Evolutionary conservation across 352 stramenopile genomes (phyloP), one percentile per base, ranked within the genome.

Genomic region (Achlya hypogyna): DNA sequence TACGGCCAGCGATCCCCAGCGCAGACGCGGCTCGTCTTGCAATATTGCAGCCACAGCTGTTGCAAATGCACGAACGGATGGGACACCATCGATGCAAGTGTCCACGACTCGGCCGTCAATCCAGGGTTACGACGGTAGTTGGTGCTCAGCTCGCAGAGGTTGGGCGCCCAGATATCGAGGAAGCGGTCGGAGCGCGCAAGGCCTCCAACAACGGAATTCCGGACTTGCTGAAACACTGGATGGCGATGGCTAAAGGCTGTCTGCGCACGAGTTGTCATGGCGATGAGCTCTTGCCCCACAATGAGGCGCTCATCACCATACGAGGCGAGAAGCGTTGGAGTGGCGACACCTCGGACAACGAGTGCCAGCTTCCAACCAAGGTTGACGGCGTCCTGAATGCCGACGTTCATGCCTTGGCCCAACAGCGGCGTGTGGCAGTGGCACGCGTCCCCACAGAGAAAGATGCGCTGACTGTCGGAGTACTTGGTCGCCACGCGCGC

Each of bases 321-420:
- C 20, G 60, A 51, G 29, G 40, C 18, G 4, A 58, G 22, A 20
- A 67, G 51, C 1, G 10, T 23, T 8, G 18, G 5, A 4, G 4
- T 27, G n/a, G 42, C 28, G 5, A 9, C 5, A 18, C 42, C 60
- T 18, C 28, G 16, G 16, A 67, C 4, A 28, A 67, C 60, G 23
- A 58, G 58, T 25, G 4, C 42, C 10, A 64, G 29, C 29, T 64
- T 64, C 56, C 56, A 64, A 29, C 56, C 56, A 16, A 64, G 35
- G 42, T 64, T 64, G 38, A 66, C 59, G 8, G 59, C 59, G n/a
- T 66, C 59, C 35, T 66, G 59, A 25, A 66, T 35, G 2, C 59
- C 59, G 6, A 25, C 38, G 22, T 53, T 66, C 38, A 66, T 53
- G 29, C 59, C 59, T 53, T 54, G 59, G 42, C 59, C 59, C 25